These are phyloP conservation scores for Naegleria gruberi DNA, from an alignment of 208 protist species.

Conservation along the genomic window DNA sequence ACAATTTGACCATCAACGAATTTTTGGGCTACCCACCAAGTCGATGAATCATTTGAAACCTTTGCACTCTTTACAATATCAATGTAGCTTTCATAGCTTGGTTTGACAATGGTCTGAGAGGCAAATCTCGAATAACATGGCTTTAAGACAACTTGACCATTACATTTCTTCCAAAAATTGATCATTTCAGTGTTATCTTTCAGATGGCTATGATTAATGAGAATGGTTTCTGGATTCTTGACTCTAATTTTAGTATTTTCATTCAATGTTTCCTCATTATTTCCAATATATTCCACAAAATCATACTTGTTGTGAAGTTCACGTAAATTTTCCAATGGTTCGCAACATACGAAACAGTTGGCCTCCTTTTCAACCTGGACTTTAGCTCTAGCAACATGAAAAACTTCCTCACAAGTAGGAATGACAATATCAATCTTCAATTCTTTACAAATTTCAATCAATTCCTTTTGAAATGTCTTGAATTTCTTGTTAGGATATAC, in stretches of 20 bases:
- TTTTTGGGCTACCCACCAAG: not conserved
- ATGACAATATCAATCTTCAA: not conserved
- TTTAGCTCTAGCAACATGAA: not conserved
- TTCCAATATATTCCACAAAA: not conserved
- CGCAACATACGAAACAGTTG: not conserved
- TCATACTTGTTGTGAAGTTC: constrained; percentile 10
- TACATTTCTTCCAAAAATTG: not conserved
- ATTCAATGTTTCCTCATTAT: not conserved
- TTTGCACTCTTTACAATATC: not conserved
- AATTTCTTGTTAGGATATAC: not conserved
- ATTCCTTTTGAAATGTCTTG: not conserved
- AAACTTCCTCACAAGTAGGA: not conserved
- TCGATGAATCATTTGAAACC: not conserved
- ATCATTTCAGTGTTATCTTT: not conserved
- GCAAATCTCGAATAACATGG: constrained; percentile 9
- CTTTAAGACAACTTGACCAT: not conserved
- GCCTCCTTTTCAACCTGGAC: not conserved
- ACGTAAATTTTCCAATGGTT: not conserved
- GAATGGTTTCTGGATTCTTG: not conserved
- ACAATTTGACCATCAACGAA: not conserved
- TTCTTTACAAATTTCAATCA: not conserved
- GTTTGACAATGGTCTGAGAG: not conserved
- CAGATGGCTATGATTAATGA: not conserved
- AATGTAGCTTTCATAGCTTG: not conserved
- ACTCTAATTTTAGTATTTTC: not conserved